phyloP scores from a whole-genome alignment of 2,329 filamentous ascomycete species.

The Aspergillus aculeatus region DNA sequence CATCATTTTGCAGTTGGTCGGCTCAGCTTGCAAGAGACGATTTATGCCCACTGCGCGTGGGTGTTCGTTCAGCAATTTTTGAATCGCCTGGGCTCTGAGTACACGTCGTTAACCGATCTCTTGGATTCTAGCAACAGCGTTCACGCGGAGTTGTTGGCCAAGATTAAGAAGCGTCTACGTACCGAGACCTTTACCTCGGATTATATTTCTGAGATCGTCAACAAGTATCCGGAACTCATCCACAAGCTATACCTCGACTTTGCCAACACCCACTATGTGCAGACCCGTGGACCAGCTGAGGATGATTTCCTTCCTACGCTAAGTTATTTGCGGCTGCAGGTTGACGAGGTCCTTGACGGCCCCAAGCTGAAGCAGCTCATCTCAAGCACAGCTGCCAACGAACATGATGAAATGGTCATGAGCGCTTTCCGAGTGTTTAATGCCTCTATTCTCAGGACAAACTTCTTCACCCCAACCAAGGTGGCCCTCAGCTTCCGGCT shows the following conservation, averaged over 20 bases:
- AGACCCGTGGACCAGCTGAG: slow-evolving; percentile 58
- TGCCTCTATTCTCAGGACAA: slow-evolving; percentile 88
- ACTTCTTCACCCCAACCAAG: slow-evolving; percentile 97
- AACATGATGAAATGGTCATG: slow-evolving; percentile 98
- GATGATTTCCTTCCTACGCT: slow-evolving; percentile 71
- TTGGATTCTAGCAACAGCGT: slow-evolving; percentile 77
- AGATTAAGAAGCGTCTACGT: slow-evolving; percentile 91
- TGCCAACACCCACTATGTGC: slow-evolving; percentile 78
- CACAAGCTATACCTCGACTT: slow-evolving; percentile 88
- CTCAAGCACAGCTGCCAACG: slow-evolving; percentile 76
- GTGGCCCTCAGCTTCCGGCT: slow-evolving; percentile 95
- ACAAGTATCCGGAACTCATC: slow-evolving; percentile 81
- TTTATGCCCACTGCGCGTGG: slow-evolving; percentile 96
- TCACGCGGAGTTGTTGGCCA: slow-evolving; percentile 83
- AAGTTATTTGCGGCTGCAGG: slow-evolving; percentile 64
- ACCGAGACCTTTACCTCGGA: slow-evolving; percentile 97
- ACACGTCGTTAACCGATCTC: slow-evolving; percentile 78
- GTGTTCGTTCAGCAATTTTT: slow-evolving; percentile 98
- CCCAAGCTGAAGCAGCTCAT: slow-evolving; percentile 72
- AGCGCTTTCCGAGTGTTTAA: slow-evolving; percentile 96
- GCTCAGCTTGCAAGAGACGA: slow-evolving; percentile 90
- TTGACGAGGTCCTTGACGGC: slow-evolving; percentile 74
- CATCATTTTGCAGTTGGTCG: slow-evolving; percentile 79
- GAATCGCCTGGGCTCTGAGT: slow-evolving; percentile 89
- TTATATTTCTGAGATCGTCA: slow-evolving; percentile 97